Conservation (phyloP, 1,139 yeast species). For the Saccharomyces hybrid region DNA sequence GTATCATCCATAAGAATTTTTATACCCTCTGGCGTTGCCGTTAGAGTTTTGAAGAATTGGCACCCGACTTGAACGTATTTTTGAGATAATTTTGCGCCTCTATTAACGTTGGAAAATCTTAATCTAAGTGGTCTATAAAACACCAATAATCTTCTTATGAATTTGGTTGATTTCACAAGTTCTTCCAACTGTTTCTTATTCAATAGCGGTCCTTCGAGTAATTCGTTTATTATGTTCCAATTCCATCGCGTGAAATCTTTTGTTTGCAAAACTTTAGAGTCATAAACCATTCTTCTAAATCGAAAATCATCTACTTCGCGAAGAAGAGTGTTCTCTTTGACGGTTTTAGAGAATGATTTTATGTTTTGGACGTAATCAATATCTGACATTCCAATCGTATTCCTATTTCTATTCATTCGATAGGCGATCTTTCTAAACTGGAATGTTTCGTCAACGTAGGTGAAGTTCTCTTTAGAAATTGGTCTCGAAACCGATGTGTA, state of each 20-base stretch:
- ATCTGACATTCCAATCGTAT: constrained; percentile 31
- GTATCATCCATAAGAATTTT: constrained; percentile 56
- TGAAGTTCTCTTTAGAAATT: constrained; percentile 1
- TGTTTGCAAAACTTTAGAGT: constrained; percentile 65
- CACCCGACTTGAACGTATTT: constrained; percentile 66
- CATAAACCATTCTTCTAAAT: constrained; percentile 57
- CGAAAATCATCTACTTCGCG: constrained; percentile 61
- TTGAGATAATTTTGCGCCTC: constrained; percentile 42
- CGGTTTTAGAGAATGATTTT: constrained; percentile 35
- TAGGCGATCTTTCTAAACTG: constrained; percentile 43
- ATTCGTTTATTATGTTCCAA: constrained; percentile 62
- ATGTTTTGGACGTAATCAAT: constrained; percentile 26
- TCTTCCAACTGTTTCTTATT: constrained; percentile 74
- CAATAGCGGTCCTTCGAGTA: constrained; percentile 73
- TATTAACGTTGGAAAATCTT: constrained; percentile 60
- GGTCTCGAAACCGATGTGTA: constrained; percentile 10
- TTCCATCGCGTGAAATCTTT: constrained; percentile 84
- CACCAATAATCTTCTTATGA: constrained; percentile 73
- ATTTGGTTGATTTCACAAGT: constrained; percentile 68
- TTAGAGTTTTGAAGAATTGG: constrained; percentile 58
- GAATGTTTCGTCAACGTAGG: constrained; percentile 25
- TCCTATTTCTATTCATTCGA: constrained; percentile 35
- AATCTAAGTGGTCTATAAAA: constrained; percentile 89
- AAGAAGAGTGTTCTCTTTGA: constrained; percentile 40
- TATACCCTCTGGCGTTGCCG: constrained; percentile 58